Evolutionary conservation across 345 rosid species (phyloP), one percentile per base, ranked within the genome.

Genomic region (Syzygium grande): DNA sequence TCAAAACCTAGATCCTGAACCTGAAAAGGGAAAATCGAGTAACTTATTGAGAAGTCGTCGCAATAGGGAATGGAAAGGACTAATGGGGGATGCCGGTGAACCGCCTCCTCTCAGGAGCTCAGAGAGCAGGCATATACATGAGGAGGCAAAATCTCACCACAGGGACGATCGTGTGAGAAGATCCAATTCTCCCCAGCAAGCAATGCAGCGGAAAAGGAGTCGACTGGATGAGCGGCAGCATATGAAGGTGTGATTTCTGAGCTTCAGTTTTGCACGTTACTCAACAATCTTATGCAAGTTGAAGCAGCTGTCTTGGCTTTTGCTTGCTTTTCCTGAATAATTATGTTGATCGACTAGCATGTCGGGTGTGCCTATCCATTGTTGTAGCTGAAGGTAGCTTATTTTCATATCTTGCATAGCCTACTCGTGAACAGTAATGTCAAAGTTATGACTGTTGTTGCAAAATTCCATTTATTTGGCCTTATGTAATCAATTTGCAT

Each of bases 21-120:
- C 92, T 51, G 95, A 90, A 78, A 93, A 88, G 61, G 94, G 89
- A 65, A 91, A 89, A 90, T 85, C 94, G 53, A 90, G 89, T 86
- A 93, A 89, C 80, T 87, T 90, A 78, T 85, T 88, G 6, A 89
- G 91, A 87, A 88, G 89, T 68, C 92, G 95, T 29, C 97, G 92
- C 59, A 88, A 92, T 88, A 94, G 96, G 91, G 95, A 94, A 87
- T 95, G 96, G 98, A 93, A 92, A 91, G 96, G 92, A 84, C 91
- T 92, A 84, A 89, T 79, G 53, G 89, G 90, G 88, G 95, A 92
- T 86, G 93, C 88, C n/a, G 86, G 89, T 59, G 96, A 95, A 65
- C 90, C 92, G 21, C 98, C 96, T 73, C 95, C 95, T 86, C 95
- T 95, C 86, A 89, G 90, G 30, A 95, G 96, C 88, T 92, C 97